A percentile compares a stretch with the other conserved stretches of the same genome.
phyloP scores from a whole-genome alignment of 83 land plant genomes.

The Picea engelmannii region DNA sequence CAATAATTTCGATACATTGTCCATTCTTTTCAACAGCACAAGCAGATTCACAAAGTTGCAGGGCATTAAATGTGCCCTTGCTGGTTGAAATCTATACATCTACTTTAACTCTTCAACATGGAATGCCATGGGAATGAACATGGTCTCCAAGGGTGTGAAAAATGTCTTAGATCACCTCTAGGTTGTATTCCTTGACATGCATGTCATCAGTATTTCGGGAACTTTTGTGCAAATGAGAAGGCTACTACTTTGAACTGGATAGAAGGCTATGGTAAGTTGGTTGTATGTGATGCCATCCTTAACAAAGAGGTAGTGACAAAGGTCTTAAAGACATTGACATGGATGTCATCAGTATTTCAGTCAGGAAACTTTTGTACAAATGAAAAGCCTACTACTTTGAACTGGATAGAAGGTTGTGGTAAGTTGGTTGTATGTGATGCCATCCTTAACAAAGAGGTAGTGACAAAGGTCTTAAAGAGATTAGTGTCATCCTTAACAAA shows the following conservation, averaged over 20 bases:
- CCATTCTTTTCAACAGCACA: slow-evolving; percentile 78
- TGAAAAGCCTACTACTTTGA: slow-evolving; percentile 88
- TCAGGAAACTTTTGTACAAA: slow-evolving; percentile 91
- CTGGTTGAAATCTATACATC: slow-evolving; percentile 73
- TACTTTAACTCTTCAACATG: slow-evolving; percentile 78
- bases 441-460: slow-evolving; percentile 68
- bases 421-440: slow-evolving; percentile 92
- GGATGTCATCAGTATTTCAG: slow-evolving; percentile 86
- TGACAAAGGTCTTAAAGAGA: slow-evolving; percentile 78
- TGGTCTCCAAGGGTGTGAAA: slow-evolving; percentile 36
- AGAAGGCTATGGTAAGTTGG: slow-evolving; percentile 88
- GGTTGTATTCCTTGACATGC: slow-evolving; percentile 79
- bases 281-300: slow-evolving; percentile 79
- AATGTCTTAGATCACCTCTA: slow-evolving; percentile 71
- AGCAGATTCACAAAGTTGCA: slow-evolving; percentile 86
- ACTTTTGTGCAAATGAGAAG: slow-evolving; percentile 90
- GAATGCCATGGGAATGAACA: slow-evolving; percentile 98
- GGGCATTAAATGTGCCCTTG: slow-evolving; percentile 54
- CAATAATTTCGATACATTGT: slow-evolving; percentile 56
- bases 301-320: slow-evolving; percentile 71
- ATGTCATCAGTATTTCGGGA: slow-evolving; percentile 82
- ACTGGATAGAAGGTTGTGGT: slow-evolving; percentile 93
- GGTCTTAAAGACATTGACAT: slow-evolving; percentile 89
- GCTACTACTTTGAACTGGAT: slow-evolving; percentile 94
- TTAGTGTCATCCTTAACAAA: slow-evolving; percentile 57